Conservation (phyloP, 225 moss, liverwort and hornwort species). For the Polytrichum commune region DNA sequence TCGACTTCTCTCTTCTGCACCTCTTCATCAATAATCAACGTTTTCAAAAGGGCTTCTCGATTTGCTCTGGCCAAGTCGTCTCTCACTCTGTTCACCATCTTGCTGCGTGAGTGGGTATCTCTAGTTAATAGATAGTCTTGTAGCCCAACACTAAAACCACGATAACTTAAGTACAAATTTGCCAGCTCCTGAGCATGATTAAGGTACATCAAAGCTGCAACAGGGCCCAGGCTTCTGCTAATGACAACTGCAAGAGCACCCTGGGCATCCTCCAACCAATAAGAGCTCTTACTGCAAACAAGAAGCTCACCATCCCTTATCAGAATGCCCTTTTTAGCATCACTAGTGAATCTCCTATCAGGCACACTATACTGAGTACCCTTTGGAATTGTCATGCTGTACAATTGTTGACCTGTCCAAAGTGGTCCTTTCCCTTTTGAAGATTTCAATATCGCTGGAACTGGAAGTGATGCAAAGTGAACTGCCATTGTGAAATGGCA, state of each 20-base stretch:
- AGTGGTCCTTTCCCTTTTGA: conserved; percentile 46
- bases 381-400: conserved; percentile 61
- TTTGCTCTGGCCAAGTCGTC: conserved; percentile 48
- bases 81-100: conserved; percentile 50
- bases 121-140: conserved; percentile 52
- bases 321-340: conserved; percentile 42
- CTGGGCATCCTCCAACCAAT: conserved; percentile 68
- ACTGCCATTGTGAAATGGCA: conserved; percentile 47
- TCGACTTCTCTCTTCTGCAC: conserved; percentile 56
- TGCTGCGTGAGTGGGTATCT: conserved; percentile 32
- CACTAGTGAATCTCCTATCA: conserved; percentile 25
- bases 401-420: conserved; percentile 87
- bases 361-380: conserved; percentile 31
- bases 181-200: conserved; percentile 66
- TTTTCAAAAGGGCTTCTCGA: conserved; percentile 53
- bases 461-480: conserved; percentile 39
- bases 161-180: conserved; percentile 58
- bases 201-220: conserved; percentile 62
- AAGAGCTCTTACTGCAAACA: conserved; percentile 51
- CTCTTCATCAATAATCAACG: conserved; percentile 50
- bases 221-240: conserved; percentile 45
- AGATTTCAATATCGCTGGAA: conserved; percentile 81
- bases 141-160: conserved; percentile 84
- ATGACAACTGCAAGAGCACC: conserved; percentile 59
- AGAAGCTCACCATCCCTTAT: conserved; percentile 72